Base-by-base conservation (phyloP, 208 protist genomes). In the Crithidia acanthocephali region DNA sequence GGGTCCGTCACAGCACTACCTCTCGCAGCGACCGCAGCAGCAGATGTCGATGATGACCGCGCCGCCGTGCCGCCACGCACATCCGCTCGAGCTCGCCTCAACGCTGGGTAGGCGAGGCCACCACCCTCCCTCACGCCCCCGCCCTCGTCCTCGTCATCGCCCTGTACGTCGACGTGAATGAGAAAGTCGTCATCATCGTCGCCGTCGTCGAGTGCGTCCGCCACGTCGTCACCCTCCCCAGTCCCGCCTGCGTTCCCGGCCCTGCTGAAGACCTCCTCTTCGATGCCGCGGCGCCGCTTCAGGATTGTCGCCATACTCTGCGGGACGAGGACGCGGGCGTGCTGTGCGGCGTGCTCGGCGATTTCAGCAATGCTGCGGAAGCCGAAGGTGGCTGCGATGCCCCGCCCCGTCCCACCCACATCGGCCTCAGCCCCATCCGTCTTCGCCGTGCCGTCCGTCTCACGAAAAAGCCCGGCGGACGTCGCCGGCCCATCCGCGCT, bases 101-200 rank as follows among this genome's bases (percentile, higher is more conserved):
- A 35, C 28, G 47, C 50, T 2, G 59, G 59, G 35, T 59, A 60
- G 30, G 16, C 22, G 13, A 52, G 25, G 9, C 60, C 59, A 25
- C 32, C 25, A 30, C 65, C 35, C 15, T 20, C 45, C 16, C 42
- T 51, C 0, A 22, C 63, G 28, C 30, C 55, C 5, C 30, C 67
- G 7, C 22, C 55, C 23, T 25, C 75, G 30, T 57, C 63, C 64
- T 63, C 63, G 2, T 64, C 48, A 23, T 72, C 60, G 23, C 67
- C 80, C 11, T 67, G 81, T 48, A 91, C 84, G 25, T 76, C 70
- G 18, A 94, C 84, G 62, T 87, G 76, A 58, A 92, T 90, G 13
- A 90, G 59, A 57, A 92, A 91, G 59, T 87, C 89, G 48, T 91
- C 90, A 50, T 89, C 76, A 52, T 83, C 81, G 32, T 81, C 81